phyloP scores from a whole-genome alignment of 2,329 filamentous ascomycete genomes.

The Colletotrichum destructivum region DNA sequence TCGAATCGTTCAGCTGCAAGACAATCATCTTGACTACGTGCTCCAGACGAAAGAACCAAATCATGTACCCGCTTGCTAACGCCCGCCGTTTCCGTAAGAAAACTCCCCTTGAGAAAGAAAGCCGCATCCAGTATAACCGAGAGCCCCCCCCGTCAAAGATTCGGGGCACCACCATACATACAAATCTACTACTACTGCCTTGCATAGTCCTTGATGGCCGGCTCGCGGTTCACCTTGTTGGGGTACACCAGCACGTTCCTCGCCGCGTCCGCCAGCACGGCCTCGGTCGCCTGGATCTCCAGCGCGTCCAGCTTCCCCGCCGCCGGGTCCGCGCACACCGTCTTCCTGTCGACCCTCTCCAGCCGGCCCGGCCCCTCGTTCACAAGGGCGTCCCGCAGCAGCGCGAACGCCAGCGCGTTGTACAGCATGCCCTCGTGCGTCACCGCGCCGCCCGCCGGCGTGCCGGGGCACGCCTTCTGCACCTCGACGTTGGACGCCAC shows the following conservation, averaged over 20 bases:
- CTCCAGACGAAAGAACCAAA: not conserved
- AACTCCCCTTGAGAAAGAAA: too few relatives aligned
- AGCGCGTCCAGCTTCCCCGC: slow-evolving; percentile 17
- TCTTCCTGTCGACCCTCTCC: slow-evolving; percentile 27
- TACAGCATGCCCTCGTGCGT: slow-evolving; percentile 64
- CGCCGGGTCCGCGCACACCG: slow-evolving; percentile 13
- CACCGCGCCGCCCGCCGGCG: slow-evolving; percentile 60
- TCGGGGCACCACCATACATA: too few relatives aligned
- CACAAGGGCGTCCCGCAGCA: slow-evolving; percentile 54
- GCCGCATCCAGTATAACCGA: too few relatives aligned
- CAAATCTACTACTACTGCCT: not conserved
- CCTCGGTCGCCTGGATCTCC: slow-evolving; percentile 20
- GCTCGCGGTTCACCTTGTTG: slow-evolving; percentile 22
- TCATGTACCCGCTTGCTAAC: not conserved
- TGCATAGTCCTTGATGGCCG: slow-evolving; percentile 22
- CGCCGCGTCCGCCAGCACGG: slow-evolving; percentile 1
- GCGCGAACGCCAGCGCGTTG: slow-evolving; percentile 52
- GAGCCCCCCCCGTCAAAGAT: not conserved
- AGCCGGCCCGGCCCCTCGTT: slow-evolving; percentile 26
- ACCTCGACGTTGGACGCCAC: slow-evolving; percentile 66
- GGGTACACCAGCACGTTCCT: slow-evolving; percentile 14
- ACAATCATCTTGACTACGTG: not conserved
- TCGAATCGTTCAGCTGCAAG: too few relatives aligned
- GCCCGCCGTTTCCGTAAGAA: too few relatives aligned
- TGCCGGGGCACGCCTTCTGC: slow-evolving; percentile 58